Evolutionary conservation across 1,139 yeast genomes (phyloP).

Genomic region (Tardiomyces depauwii): DNA sequence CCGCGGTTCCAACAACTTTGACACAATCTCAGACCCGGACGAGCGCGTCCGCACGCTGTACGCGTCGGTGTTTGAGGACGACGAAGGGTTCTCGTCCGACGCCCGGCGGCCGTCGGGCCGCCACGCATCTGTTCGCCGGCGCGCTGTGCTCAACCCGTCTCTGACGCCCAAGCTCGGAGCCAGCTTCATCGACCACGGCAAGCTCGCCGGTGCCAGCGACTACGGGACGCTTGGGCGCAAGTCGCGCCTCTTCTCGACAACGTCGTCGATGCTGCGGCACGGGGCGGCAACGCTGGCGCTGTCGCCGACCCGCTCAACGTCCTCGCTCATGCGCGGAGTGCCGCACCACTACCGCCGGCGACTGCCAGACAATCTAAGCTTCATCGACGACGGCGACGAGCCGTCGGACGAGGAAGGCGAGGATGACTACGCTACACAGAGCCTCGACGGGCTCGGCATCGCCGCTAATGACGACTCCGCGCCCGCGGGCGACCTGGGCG

Average conservation of each 20-base stretch:
- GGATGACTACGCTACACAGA: not conserved
- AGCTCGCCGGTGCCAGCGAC: not conserved
- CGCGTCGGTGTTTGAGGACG: conserved; percentile 2
- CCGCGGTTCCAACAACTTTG: conserved; percentile 1
- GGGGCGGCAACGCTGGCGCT: conserved; percentile 7
- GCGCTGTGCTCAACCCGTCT: conserved; percentile 1
- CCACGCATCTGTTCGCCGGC: conserved; percentile 1
- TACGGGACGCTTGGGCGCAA: conserved; percentile 1
- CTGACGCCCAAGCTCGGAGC: conserved; percentile 7
- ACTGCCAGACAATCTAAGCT: not conserved
- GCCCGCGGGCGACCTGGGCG: not conserved
- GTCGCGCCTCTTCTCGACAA: conserved; percentile 9
- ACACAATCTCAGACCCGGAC: conserved; percentile 1
- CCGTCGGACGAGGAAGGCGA: not conserved
- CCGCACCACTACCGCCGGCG: not conserved
- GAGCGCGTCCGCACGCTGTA: conserved; percentile 1
- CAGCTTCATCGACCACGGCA: conserved; percentile 1
- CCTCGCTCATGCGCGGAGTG: conserved; percentile 3
- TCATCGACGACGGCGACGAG: not conserved
- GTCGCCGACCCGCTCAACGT: conserved; percentile 11
- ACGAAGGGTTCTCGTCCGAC: conserved; percentile 1
- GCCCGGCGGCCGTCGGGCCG: conserved; percentile 1
- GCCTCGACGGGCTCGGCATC: not conserved
- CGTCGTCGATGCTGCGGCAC: conserved; percentile 10
- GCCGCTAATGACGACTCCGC: not conserved